These are phyloP conservation scores for Colletotrichum acutatum DNA, from an alignment of 2,329 filamentous ascomycete species.

Conservation along the genomic window DNA sequence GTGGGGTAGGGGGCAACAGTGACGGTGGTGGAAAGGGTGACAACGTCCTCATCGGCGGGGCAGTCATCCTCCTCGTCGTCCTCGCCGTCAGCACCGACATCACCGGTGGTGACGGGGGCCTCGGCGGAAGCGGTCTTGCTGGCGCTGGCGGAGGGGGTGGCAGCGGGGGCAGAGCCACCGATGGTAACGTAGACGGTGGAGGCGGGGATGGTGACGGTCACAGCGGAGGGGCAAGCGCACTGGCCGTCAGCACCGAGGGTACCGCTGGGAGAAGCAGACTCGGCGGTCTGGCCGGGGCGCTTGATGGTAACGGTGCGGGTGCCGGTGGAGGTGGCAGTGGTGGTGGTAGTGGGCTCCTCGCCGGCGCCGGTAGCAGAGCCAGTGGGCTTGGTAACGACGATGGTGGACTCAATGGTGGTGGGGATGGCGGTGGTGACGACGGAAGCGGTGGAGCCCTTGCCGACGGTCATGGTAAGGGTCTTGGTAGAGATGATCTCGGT, in stretches of 20 bases:
- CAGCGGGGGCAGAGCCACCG: conserved; percentile 26
- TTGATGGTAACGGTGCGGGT: conserved; percentile 49
- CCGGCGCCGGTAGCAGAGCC: conserved; percentile 2
- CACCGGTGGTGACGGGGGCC: conserved; percentile 39
- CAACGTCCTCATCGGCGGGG: conserved; percentile 36
- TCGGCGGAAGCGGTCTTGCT: conserved; percentile 37
- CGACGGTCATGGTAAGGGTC: conserved; percentile 48
- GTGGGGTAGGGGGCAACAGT: conserved; percentile 50
- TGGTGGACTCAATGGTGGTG: conserved; percentile 53
- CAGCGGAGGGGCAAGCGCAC: conserved; percentile 36
- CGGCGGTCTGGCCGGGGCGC: conserved; percentile 33
- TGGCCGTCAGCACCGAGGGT: conserved; percentile 20
- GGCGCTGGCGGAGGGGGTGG: conserved; percentile 18
- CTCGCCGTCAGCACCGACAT: conserved; percentile 30
- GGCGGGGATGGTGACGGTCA: conserved; percentile 40
- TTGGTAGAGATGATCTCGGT: conserved; percentile 45
- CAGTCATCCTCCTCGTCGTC: conserved; percentile 38
- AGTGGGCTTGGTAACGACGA: conserved; percentile 40
- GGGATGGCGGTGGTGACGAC: conserved; percentile 57
- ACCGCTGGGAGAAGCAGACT: conserved; percentile 16
- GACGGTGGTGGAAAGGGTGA: conserved; percentile 47
- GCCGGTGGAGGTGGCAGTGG: conserved; percentile 49
- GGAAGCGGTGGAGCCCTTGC: conserved; percentile 43
- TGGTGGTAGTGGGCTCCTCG: conserved; percentile 49
- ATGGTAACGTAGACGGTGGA: conserved; percentile 43